phyloP scores from a whole-genome alignment of 1,284 basidiomycete species.

The Wolfiporia cocos region DNA sequence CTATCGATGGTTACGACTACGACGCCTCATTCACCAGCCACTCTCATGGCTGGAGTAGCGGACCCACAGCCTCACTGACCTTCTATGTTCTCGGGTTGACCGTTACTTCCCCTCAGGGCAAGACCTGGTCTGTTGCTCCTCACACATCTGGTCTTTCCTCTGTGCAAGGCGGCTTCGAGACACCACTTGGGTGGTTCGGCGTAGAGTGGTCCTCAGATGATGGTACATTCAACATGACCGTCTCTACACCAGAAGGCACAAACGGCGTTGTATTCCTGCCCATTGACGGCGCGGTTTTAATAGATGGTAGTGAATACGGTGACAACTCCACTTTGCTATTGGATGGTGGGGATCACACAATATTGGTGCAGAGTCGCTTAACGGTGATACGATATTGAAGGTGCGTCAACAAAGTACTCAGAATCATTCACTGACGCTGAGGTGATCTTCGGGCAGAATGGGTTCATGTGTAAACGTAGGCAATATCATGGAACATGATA shows the following conservation, averaged over 20 bases:
- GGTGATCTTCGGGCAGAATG: no score
- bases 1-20: conserved; percentile 41
- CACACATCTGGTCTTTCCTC: conserved; percentile 32
- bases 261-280: conserved; percentile 26
- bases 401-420: no score
- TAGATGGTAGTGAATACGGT: conserved; percentile 17
- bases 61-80: conserved; percentile 31
- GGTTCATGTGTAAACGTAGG: no score
- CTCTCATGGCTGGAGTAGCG: conserved; percentile 31
- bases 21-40: conserved; percentile 42
- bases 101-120: conserved; percentile 31
- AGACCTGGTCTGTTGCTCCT: conserved; percentile 35
- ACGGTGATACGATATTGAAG: no score
- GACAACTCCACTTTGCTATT: not conserved
- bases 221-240: conserved; percentile 18
- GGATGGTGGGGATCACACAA: conserved; percentile 1
- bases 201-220: conserved; percentile 25
- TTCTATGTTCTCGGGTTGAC: conserved; percentile 39
- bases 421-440: no score
- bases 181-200: conserved; percentile 37
- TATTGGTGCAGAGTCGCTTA: conserved; percentile 2
- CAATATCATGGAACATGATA: no score
- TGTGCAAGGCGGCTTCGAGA: conserved; percentile 38
- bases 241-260: conserved; percentile 30
- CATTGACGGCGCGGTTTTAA: conserved; percentile 23